A percentile compares a stretch with the other conserved stretches of the same genome.
Evolutionary conservation across 176 grass and related monocot genomes (phyloP).

Genomic region (Musa acuminata): DNA sequence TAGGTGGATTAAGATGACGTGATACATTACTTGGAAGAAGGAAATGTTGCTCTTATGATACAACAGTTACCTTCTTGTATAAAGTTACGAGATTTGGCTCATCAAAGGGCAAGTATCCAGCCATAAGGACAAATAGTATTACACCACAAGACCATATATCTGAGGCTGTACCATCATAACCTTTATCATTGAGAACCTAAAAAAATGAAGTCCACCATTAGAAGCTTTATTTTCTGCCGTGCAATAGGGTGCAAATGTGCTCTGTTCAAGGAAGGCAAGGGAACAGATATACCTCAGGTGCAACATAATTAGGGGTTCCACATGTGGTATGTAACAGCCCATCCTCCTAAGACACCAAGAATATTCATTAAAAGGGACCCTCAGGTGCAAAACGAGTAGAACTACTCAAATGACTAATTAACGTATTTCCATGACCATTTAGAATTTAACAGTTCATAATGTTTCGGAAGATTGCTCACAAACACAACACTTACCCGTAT

Average conservation of each 20-base stretch:
- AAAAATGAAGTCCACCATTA: conserved; percentile 11
- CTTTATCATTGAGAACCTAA: conserved; percentile 93
- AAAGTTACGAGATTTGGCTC: conserved; percentile 49
- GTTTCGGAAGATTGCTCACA: not conserved
- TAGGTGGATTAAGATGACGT: conserved; percentile 15
- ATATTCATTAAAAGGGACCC: not conserved
- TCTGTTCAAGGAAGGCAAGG: not conserved
- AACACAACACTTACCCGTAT: conserved; percentile 43
- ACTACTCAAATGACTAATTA: not conserved
- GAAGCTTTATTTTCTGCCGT: not conserved
- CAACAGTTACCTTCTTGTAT: conserved; percentile 59
- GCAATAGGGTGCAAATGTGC: conserved; percentile 3
- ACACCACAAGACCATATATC: conserved; percentile 95
- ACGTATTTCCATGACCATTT: not conserved
- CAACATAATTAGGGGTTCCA: conserved; percentile 96
- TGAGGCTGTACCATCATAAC: conserved; percentile 80
- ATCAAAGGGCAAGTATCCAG: conserved; percentile 91
- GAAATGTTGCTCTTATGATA: not conserved
- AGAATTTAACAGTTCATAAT: not conserved
- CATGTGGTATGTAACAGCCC: conserved; percentile 92
- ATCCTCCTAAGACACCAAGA: conserved; percentile 36
- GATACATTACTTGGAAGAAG: not conserved
- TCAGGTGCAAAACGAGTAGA: not conserved
- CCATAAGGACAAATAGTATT: conserved; percentile 97
- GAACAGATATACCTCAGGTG: conserved; percentile 61